Base-by-base conservation (phyloP, 129 eudicot genomes). In the Rutidosis leptorrhynchoides region DNA sequence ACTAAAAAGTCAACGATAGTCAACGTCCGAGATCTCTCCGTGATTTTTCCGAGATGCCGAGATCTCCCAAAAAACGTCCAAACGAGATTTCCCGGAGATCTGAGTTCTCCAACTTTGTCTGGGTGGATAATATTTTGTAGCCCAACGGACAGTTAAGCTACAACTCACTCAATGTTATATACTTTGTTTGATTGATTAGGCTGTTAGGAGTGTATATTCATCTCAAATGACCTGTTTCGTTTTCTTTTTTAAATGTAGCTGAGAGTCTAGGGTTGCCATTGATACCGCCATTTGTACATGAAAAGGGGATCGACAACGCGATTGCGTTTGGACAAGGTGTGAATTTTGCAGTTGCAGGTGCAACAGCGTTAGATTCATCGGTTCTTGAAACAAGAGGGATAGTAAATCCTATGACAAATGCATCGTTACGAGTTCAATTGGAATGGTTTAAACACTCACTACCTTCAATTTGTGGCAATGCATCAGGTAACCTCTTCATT, bases 391-490 rank as follows among this genome's bases (percentile, higher is more conserved):
- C 73, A 60, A 75, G 63, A 68, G 74, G 74, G n/a, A 24, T 61
- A 19, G 3, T 2, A 22, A 75, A 17, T 68, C 11, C 29, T 21
- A 4, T 22, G 43, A 75, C 69, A 24, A 68, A 81, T 65, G 71
- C 65, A 11, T 77, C 83, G 48, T 71, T 82, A 17, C 58, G 42
- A 28, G 46, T 58, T 64, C 80, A 77, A 15, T 42, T 82, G 72
- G 74, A 43, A 23, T 77, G 86, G 86, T 77, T 82, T 54, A 77
- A 42, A 54, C 27, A 48, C 53, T 54, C 65, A 20, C 17, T 77
- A 51, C 21, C 70, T 35, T 75, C 69, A 35, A 29, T 68, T 37
- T 75, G 80, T 10, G n/a, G 59, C 65, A 68, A 33, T 0, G 2
- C 26, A 55, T 61, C 85, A 49, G 84, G 84, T 80, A 65, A 0